phyloP scores from a whole-genome alignment of 208 protist species.

The Acanthamoeba lenticulata region DNA sequence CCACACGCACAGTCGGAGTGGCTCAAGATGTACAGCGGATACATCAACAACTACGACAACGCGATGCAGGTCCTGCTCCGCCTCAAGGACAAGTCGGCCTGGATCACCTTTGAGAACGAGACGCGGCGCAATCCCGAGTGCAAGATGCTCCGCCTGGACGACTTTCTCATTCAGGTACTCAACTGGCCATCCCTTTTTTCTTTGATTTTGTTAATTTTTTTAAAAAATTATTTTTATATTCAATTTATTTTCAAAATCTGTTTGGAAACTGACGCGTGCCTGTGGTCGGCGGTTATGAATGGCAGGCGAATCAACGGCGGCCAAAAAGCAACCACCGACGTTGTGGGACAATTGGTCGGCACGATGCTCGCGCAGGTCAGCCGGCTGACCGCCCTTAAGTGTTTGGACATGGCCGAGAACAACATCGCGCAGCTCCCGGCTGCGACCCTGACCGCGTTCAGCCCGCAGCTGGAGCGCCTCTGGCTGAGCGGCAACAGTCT shows the following conservation, averaged over 20 bases:
- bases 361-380: background rate
- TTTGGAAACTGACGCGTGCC: too few relatives aligned
- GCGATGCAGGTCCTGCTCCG: background rate
- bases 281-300: too few relatives aligned
- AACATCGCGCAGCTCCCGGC: background rate
- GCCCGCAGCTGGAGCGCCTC: background rate
- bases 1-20: background rate
- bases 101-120: background rate
- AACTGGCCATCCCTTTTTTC: background rate
- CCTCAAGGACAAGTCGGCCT: slow-evolving; percentile 13
- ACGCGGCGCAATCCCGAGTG: background rate
- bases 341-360: background rate
- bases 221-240: too few relatives aligned
- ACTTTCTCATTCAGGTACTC: slow-evolving; percentile 20
- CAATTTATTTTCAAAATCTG: too few relatives aligned
- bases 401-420: slow-evolving; percentile 29
- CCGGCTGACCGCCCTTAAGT: background rate
- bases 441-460: background rate
- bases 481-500: background rate
- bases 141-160: slow-evolving; percentile 24
- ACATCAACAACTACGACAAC: slow-evolving; percentile 34
- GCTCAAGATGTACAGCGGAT: background rate
- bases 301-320: too few relatives aligned
- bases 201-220: too few relatives aligned
- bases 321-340: too few relatives aligned